phyloP scores from a whole-genome alignment of 176 grass and related monocot genomes.

The Ensete glaucum region DNA sequence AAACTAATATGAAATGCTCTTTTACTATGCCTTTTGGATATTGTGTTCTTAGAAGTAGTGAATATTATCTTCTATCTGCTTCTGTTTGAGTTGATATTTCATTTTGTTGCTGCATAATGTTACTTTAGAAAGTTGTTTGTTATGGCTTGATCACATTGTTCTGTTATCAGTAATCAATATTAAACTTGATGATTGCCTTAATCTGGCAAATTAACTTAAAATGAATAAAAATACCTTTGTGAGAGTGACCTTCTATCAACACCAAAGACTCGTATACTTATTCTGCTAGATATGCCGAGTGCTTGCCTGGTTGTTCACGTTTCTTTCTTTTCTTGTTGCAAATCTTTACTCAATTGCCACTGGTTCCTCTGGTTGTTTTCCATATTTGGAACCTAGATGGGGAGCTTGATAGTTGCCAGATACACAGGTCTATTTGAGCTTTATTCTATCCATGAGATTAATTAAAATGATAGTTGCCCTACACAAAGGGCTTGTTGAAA shows the following conservation, averaged over 20 bases:
- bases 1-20: conserved; percentile 3
- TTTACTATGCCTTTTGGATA: neutral
- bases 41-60: neutral
- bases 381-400: neutral
- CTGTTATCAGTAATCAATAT: neutral
- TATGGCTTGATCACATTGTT: neutral
- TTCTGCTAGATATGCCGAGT: no score
- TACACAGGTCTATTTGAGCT: neutral
- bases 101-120: neutral
- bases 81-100: neutral
- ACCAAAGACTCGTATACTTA: no score
- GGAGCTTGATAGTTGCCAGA: neutral
- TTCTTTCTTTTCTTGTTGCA: neutral
- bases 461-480: neutral
- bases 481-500: neutral
- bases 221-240: neutral
- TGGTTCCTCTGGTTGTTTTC: neutral
- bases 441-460: neutral
- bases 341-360: neutral
- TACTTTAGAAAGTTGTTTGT: neutral
- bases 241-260: neutral
- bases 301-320: no score
- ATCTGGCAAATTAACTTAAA: neutral
- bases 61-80: neutral
- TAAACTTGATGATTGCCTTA: neutral